Evolutionary conservation across 805 yeast genomes (phyloP).

Genomic region (Kuraishia floccosa): DNA sequence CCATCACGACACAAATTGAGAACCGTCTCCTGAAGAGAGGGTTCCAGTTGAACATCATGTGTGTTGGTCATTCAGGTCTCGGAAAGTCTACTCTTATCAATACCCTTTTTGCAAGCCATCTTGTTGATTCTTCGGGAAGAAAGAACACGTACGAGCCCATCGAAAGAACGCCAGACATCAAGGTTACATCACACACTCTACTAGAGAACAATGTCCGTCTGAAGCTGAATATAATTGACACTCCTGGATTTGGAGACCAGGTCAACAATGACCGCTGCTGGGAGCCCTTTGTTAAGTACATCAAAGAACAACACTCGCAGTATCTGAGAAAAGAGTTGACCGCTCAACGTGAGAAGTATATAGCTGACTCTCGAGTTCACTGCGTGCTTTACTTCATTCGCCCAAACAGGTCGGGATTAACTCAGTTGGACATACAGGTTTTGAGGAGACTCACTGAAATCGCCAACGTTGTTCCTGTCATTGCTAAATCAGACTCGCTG

Average conservation of each 20-base stretch:
- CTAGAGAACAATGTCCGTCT: conserved; percentile 82
- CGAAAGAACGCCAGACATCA: conserved; percentile 79
- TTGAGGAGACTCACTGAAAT: conserved; percentile 79
- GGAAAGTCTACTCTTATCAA: conserved; percentile 91
- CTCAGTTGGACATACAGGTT: conserved; percentile 72
- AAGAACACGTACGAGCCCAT: conserved; percentile 57
- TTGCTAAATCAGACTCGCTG: conserved; percentile 86
- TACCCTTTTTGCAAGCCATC: conserved; percentile 77
- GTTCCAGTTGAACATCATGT: conserved; percentile 88
- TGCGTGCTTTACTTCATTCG: conserved; percentile 85
- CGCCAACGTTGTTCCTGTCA: conserved; percentile 89
- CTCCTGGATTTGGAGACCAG: conserved; percentile 98
- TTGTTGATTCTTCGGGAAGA: conserved; percentile 69
- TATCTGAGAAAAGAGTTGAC: conserved; percentile 89
- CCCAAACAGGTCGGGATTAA: conserved; percentile 81
- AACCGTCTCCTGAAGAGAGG: conserved; percentile 86
- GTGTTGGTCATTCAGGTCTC: conserved; percentile 87
- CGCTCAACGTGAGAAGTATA: conserved; percentile 78
- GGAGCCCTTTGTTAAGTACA: conserved; percentile 92
- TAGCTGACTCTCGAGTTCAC: conserved; percentile 86
- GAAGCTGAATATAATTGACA: conserved; percentile 82
- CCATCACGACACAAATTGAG: conserved; percentile 93
- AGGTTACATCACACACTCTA: conserved; percentile 55
- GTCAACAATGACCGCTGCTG: conserved; percentile 91
- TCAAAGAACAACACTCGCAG: conserved; percentile 89